Evolutionary conservation across 2,329 filamentous ascomycete genomes (phyloP).

Genomic region (Lecanicillium sp.): DNA sequence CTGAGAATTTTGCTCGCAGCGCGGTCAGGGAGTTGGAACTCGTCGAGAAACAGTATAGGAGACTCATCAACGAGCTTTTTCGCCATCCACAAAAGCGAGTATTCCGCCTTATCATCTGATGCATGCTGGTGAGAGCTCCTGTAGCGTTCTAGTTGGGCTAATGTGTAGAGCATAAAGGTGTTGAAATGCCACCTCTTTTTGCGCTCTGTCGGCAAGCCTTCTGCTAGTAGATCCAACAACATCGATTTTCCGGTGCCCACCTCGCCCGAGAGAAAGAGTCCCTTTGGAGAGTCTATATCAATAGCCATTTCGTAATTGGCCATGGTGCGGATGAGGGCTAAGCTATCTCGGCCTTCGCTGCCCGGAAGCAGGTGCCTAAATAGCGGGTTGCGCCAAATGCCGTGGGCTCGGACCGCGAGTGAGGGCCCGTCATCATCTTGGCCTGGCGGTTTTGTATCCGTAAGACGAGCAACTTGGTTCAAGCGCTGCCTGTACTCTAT

Average conservation of each 20-base stretch:
- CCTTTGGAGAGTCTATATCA: slow-evolving; percentile 62
- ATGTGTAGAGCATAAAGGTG: slow-evolving; percentile 74
- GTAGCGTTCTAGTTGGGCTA: slow-evolving; percentile 63
- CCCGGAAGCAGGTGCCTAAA: slow-evolving; percentile 52
- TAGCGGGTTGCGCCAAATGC: slow-evolving; percentile 50
- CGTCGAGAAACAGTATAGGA: slow-evolving; percentile 72
- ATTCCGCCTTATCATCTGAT: slow-evolving; percentile 31
- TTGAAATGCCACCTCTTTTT: slow-evolving; percentile 79
- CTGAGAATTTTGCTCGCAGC: slow-evolving; percentile 73
- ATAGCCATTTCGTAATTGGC: slow-evolving; percentile 65
- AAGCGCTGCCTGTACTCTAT: slow-evolving; percentile 61
- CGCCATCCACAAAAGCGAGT: slow-evolving; percentile 67
- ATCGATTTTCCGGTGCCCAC: slow-evolving; percentile 80
- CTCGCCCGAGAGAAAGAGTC: slow-evolving; percentile 71
- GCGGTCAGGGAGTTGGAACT: slow-evolving; percentile 76
- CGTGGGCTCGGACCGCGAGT: slow-evolving; percentile 45
- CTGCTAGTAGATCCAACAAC: slow-evolving; percentile 76
- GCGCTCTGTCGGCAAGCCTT: slow-evolving; percentile 63
- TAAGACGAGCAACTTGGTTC: slow-evolving; percentile 46
- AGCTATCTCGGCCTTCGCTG: slow-evolving; percentile 46
- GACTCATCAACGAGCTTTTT: slow-evolving; percentile 67
- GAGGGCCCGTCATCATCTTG: slow-evolving; percentile 21
- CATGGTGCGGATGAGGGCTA: slow-evolving; percentile 61
- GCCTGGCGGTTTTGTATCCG: slow-evolving; percentile 21
- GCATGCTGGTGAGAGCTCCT: slow-evolving; percentile 30